These are phyloP conservation scores for Sporobolus alterniflorus DNA, from an alignment of 202 grass and related monocot species.

Conservation along the genomic window DNA sequence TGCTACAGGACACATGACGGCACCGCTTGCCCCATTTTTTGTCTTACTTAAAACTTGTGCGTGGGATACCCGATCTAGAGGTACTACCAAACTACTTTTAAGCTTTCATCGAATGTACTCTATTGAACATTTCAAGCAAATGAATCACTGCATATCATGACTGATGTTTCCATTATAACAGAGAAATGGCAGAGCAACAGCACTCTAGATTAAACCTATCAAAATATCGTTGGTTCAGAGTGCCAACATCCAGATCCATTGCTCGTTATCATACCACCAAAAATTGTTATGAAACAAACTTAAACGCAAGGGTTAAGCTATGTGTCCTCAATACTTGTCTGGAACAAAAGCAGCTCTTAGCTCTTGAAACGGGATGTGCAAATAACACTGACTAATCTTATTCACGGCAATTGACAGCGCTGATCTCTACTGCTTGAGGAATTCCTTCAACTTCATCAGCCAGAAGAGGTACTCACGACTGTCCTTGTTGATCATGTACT, in stretches of 20 bases:
- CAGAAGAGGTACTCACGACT: constrained; percentile 87
- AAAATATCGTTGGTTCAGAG: not conserved
- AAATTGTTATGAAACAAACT: not conserved
- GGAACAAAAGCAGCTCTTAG: not conserved
- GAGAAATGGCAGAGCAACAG: not conserved
- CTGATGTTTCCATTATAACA: not conserved
- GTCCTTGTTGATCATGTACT: constrained; percentile 98
- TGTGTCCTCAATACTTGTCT: not conserved
- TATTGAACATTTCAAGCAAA: not conserved
- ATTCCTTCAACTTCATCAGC: constrained; percentile 86
- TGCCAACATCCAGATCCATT: not conserved
- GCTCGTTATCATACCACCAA: not conserved
- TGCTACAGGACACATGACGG: no score
- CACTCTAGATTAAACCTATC: not conserved
- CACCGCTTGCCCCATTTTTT: no score
- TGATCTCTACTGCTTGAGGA: constrained; percentile 56
- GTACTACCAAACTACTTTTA: no score
- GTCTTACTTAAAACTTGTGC: no score
- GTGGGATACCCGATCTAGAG: no score
- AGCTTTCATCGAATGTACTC: not conserved
- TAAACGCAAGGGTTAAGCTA: not conserved
- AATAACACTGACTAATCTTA: constrained; percentile 20
- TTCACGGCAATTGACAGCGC: not conserved
- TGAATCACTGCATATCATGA: not conserved
- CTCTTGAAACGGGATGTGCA: constrained; percentile 18